Base-by-base conservation (phyloP, 176 grass and related monocot genomes). In the Triticum urartu region DNA sequence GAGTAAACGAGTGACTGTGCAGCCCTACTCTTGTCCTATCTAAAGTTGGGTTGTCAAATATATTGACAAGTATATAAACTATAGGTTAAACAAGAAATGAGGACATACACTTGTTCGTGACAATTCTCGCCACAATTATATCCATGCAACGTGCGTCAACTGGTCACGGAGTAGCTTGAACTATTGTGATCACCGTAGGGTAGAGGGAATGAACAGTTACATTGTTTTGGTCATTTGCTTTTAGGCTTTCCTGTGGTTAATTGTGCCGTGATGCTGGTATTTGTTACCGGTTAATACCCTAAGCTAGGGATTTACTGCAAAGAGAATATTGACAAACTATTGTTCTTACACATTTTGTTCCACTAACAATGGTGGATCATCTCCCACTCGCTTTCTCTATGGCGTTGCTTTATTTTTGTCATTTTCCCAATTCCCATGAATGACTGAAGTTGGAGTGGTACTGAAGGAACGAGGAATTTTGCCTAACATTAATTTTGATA, bases 1-100 rank as follows among this genome's bases (percentile, higher is more conserved):
- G 24, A 25, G 9, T 70, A 24, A 72, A 36, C 78, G 14, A 36
- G n/a, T 47, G 26, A 35, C 11, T 24, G 9, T 22, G 3, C 52
- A 21, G 22, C 38, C 7, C 9, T 40, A 2, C 28, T 52, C 39
- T 42, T 42, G 36, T 79, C 32, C 17, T 62, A 1, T 86, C 18
- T 20, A 80, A 70, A 70, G 17, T 24, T 72, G 34, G 20, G 14
- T 39, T 45, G 22, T 21, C 25, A 56, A 68, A 58, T 82, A 17
- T 69, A 82, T 68, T 15, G 20, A 5, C 45, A 70, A 14, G 28
- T 10, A 34, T 30, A 12, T 52, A 68, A 68, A 9, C 1, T 13
- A 9, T 79, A 66, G 33, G 77, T 66, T 85, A 43, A 18, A 66
- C 17, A 72, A 69, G 30, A 60, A 60, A 39, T 52, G 72, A 68